These are phyloP conservation scores for Chaetomium sp. DNA, from an alignment of 2,329 filamentous ascomycete species.

Conservation along the genomic window DNA sequence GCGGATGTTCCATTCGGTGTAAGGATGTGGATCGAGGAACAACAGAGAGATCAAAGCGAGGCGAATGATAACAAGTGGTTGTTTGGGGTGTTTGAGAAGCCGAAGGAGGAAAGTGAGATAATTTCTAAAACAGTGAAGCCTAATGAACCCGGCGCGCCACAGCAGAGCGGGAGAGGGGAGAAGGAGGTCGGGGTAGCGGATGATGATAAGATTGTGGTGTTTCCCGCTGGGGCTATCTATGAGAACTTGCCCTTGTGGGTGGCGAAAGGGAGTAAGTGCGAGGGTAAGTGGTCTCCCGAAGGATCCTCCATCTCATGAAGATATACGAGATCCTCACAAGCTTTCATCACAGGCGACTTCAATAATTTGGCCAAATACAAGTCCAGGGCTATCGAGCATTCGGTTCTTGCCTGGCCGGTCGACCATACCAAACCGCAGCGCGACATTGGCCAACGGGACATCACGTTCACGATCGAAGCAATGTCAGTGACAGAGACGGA, in stretches of 20 bases:
- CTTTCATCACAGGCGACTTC: slow-evolving; percentile 17
- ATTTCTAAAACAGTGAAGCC: slow-evolving; percentile 25
- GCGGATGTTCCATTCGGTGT: slow-evolving; percentile 29
- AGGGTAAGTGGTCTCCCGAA: slow-evolving; percentile 25
- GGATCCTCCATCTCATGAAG: not conserved
- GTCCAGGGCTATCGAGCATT: slow-evolving; percentile 23
- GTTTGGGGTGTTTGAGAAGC: slow-evolving; percentile 27
- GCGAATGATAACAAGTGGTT: slow-evolving; percentile 22
- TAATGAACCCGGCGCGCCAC: not conserved
- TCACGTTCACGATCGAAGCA: slow-evolving; percentile 29
- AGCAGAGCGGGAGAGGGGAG: not conserved
- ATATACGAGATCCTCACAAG: not conserved
- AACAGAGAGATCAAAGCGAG: slow-evolving; percentile 17
- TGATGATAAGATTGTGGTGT: slow-evolving; percentile 33
- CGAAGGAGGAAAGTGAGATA: slow-evolving; percentile 28
- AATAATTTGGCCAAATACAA: slow-evolving; percentile 28
- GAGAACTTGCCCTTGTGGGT: slow-evolving; percentile 38
- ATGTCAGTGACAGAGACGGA: slow-evolving; percentile 25
- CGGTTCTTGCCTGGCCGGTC: slow-evolving; percentile 28
- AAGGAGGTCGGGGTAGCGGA: slow-evolving; percentile 4
- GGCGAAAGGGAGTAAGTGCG: slow-evolving; percentile 31
- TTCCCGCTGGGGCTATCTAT: slow-evolving; percentile 39
- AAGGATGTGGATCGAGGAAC: slow-evolving; percentile 31
- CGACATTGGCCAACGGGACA: slow-evolving; percentile 23
- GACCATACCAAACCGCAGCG: slow-evolving; percentile 26